Evolutionary conservation across 1,284 basidiomycete species (phyloP).

Genomic region (Malassezia slooffiae): DNA sequence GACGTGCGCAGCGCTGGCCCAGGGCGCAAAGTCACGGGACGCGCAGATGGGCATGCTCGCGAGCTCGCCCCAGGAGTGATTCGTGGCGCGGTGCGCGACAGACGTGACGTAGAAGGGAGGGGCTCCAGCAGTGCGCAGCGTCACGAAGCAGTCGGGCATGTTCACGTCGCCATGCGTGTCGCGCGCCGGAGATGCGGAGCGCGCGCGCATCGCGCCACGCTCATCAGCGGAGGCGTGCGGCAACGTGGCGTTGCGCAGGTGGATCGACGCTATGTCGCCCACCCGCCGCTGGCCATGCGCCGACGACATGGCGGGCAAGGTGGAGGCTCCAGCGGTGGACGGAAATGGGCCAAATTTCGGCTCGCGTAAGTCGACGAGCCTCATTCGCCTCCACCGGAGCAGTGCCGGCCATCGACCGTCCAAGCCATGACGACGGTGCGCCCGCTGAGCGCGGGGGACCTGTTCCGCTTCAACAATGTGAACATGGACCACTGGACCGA

Average conservation of each 20-base stretch:
- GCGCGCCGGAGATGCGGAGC: too few relatives aligned
- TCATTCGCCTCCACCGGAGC: background rate
- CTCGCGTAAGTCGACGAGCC: background rate
- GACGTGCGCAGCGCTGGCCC: background rate
- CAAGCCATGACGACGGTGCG: constrained; percentile 66
- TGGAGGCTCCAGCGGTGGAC: background rate
- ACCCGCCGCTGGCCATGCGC: too few relatives aligned
- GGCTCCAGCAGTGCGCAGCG: background rate
- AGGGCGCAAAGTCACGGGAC: constrained; percentile 1
- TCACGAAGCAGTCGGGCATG: constrained; percentile 5
- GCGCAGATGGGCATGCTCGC: constrained; percentile 1
- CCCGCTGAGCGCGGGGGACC: constrained; percentile 70
- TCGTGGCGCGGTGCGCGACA: background rate
- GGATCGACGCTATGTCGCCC: too few relatives aligned
- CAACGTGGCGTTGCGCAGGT: too few relatives aligned
- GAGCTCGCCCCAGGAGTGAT: constrained; percentile 10
- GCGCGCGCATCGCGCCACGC: too few relatives aligned
- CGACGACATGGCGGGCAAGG: too few relatives aligned
- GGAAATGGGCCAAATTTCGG: constrained; percentile 1
- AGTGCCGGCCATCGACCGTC: background rate
- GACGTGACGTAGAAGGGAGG: constrained; percentile 12
- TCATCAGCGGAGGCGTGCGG: too few relatives aligned
- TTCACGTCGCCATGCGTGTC: background rate
- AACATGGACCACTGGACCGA: constrained; percentile 89
- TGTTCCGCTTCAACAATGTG: constrained; percentile 86